Evolutionary conservation across 2,329 filamentous ascomycete genomes (phyloP).

Genomic region (Ceratocystis eucalypticola): DNA sequence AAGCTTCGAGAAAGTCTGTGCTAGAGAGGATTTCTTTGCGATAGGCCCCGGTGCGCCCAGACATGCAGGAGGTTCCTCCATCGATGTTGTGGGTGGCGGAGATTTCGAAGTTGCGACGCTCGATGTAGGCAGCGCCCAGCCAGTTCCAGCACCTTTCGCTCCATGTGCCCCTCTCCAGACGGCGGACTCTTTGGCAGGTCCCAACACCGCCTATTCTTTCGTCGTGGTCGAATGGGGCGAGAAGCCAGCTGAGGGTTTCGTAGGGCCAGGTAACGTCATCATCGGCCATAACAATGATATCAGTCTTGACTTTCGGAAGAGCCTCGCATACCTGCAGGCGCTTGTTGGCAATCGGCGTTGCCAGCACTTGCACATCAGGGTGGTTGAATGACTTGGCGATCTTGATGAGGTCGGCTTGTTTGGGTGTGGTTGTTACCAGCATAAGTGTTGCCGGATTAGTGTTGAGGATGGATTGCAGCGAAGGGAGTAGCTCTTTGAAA

Average conservation of each 20-base stretch:
- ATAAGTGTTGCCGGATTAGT: conserved; percentile 61
- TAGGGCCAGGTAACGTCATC: conserved; percentile 90
- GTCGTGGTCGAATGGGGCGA: conserved; percentile 75
- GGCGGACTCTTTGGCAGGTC: conserved; percentile 74
- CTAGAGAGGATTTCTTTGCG: conserved; percentile 77
- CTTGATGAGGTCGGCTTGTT: conserved; percentile 52
- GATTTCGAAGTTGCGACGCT: conserved; percentile 91
- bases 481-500: conserved; percentile 70
- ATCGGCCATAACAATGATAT: conserved; percentile 83
- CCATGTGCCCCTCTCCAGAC: conserved; percentile 47
- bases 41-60: conserved; percentile 85
- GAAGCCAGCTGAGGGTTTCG: conserved; percentile 77
- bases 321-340: conserved; percentile 85
- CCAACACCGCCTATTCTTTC: conserved; percentile 74
- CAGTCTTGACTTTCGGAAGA: conserved; percentile 69
- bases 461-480: conserved; percentile 61
- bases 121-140: conserved; percentile 80
- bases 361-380: conserved; percentile 58
- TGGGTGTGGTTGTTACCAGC: conserved; percentile 74
- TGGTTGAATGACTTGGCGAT: conserved; percentile 49
- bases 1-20: conserved; percentile 71
- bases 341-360: conserved; percentile 82
- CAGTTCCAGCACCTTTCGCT: conserved; percentile 66
- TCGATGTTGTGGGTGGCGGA: conserved; percentile 91
- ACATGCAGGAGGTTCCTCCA: conserved; percentile 92